Conservation (phyloP, 2,329 filamentous ascomycete genomes). For the Epichloe brachyelytri region DNA sequence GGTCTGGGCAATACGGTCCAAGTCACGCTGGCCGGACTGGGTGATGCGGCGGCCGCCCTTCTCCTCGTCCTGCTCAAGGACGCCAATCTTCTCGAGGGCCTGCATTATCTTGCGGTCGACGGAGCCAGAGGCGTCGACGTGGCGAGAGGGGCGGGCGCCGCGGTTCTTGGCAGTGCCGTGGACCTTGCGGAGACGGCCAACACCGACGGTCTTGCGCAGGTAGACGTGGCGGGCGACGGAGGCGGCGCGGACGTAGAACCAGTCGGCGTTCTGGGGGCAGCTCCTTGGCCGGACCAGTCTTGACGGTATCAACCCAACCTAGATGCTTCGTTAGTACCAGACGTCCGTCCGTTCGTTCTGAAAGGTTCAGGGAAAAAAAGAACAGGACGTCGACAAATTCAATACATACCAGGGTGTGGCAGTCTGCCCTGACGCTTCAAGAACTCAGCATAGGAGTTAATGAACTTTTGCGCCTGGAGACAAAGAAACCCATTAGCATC, state of each 20-base stretch:
- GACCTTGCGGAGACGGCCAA: slow-evolving; percentile 91
- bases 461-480: slow-evolving; percentile 75
- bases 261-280: slow-evolving; percentile 95
- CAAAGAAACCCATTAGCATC: slow-evolving; percentile 48
- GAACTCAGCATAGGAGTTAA: slow-evolving; percentile 74
- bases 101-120: slow-evolving; percentile 98
- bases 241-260: slow-evolving; percentile 86
- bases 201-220: slow-evolving; percentile 97
- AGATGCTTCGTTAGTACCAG: too few species aligned
- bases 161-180: slow-evolving; percentile 98
- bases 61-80: slow-evolving; percentile 94
- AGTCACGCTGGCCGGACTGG: slow-evolving; percentile 94
- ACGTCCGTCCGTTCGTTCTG: too few species aligned
- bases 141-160: slow-evolving; percentile 77
- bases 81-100: slow-evolving; percentile 97
- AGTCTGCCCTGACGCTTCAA: slow-evolving; percentile 92
- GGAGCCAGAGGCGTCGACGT: slow-evolving; percentile 88
- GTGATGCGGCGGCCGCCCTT: slow-evolving; percentile 98
- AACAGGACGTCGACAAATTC: too few species aligned
- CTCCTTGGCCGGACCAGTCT: slow-evolving; percentile 94
- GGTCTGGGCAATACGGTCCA: slow-evolving; percentile 88
- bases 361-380: too few species aligned
- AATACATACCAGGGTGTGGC: slow-evolving; percentile 65
- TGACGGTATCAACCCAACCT: slow-evolving; percentile 99
- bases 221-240: slow-evolving; percentile 97